Percentiles rank a stretch among this genome's conserved stretches.
Evolutionary conservation across 345 rosid genomes (phyloP).

Genomic region (Limnanthes douglasii): DNA sequence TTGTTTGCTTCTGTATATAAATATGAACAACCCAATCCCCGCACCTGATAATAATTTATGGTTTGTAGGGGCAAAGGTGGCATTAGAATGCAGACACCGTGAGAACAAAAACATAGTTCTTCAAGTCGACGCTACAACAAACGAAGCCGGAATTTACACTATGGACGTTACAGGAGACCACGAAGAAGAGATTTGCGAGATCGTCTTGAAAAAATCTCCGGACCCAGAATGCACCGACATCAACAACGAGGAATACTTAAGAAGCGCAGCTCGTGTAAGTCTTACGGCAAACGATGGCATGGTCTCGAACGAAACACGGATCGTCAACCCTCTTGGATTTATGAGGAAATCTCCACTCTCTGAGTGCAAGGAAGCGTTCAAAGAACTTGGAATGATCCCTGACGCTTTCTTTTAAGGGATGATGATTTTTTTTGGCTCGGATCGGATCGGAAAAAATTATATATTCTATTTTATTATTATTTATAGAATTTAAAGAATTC

Average conservation of each 20-base stretch:
- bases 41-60: too few relatives aligned
- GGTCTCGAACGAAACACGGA: conserved; percentile 16
- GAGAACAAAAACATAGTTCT: conserved; percentile 18
- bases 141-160: conserved; percentile 27
- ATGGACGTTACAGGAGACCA: conserved; percentile 41
- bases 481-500: too few relatives aligned
- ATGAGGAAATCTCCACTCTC: conserved; percentile 26
- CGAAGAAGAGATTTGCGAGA: conserved; percentile 56
- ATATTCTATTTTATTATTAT: too few relatives aligned
- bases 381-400: conserved; percentile 38
- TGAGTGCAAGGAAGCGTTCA: conserved; percentile 28
- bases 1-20: too few relatives aligned
- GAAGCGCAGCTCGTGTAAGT: conserved; percentile 29
- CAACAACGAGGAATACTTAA: conserved; percentile 14
- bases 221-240: conserved; percentile 31
- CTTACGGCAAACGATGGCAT: conserved; percentile 39
- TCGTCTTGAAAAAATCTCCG: conserved; percentile 24
- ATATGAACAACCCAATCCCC: too few relatives aligned
- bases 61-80: conserved; percentile 33
- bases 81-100: conserved; percentile 37
- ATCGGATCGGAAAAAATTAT: too few relatives aligned
- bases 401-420: conserved; percentile 10
- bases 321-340: conserved; percentile 53
- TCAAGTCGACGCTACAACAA: conserved; percentile 24
- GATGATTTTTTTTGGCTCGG: not conserved